Evolutionary conservation across 495 filamentous ascomycete genomes (phyloP), one percentile per base, ranked within the genome.

Genomic region (Cetradonia linearis): DNA sequence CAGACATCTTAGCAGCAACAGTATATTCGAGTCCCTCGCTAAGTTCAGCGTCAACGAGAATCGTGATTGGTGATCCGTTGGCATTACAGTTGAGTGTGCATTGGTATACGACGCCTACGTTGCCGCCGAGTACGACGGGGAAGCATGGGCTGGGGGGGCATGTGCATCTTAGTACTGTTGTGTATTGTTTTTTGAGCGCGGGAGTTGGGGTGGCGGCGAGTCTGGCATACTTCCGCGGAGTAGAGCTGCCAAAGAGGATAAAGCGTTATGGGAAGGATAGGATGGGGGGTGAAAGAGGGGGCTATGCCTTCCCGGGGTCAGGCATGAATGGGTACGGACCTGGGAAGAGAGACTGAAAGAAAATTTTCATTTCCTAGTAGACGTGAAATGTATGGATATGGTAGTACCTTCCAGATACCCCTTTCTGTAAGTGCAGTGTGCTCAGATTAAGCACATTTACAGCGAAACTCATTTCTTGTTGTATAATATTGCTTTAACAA

Each of bases 11-110:
- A 44, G 90, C 88, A 28, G 90, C 86, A 23, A 85, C 87, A 5
- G 93, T 91, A 9, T 98, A 98, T 71, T 87, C 82, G 38, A 84
- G 86, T 6, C 87, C 87, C 13, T 83, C 87, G 28, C 82, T 88
- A 28, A 82, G 82, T 50, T 76, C 78, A 60, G 73, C 76, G 2
- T 76, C 76, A 3, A 74, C 78, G 27, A 63, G 65, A 58, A 61
- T 98, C 31, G 78, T 96, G 27, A 95, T 96, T 65, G 91, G 91
- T 8, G 89, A 96, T 67, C 82, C 85, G 28, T 73, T 98, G 30
- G 83, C 89, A 1, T 78, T 97, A 65, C 81, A 78, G 52, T 87
- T 98, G 65, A 83, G 80, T 58, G 84, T 97, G 38, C 77, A 87
- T 37, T 98, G 93, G 93, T 78, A 46, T 73, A 78, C 65, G 73